Base-by-base conservation (phyloP, 2,329 filamentous ascomycete genomes). In the Beauveria sp. region DNA sequence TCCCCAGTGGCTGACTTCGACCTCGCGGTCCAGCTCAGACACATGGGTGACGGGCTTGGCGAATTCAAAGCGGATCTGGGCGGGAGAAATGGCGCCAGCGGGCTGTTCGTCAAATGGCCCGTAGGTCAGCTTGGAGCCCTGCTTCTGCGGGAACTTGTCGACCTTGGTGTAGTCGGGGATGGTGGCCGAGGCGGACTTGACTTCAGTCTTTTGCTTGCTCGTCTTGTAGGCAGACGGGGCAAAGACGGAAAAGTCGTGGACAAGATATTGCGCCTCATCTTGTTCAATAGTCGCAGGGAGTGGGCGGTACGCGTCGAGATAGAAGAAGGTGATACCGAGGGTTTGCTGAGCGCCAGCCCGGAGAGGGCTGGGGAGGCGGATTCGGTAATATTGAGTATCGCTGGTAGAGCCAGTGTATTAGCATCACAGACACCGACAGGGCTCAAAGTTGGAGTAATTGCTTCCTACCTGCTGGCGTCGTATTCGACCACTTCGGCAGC, bases 1-100 rank as follows among this genome's bases (percentile, higher is more conserved):
- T 67, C 95, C 95, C 95, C 95, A 99, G 76, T 98, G 95, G 72
- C 91, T 96, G 68, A 99, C 88, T 74, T 99, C 95, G 65, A 99
- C 79, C 70, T 98, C 93, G 63, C 95, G 88, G 76, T 98, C 91
- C 63, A 99, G 80, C 18, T 85, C 79, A 40, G 86, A 86, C 56
- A 91, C 85, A 70, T 95, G 90, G 49, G 87, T 88, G 62, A 99
- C 80, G 14, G 95, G 93, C 77, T 93, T 96, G 66, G 90, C 97
- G 78, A 95, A 97, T 75, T 99, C 93, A 76, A 96, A 98, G 64
- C 95, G 90, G 58, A 97, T 87, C 66, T 82, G 85, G 63, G 91
- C 86, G 20, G 87, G 86, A 69, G 90, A 84, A 52, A 79, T 72
- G 10, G 89, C 89, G 58, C 90, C 91, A 7, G 92, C 90, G n/a